A percentile compares a stretch with the other conserved stretches of the same genome.
These are phyloP conservation scores for Acorus calamus DNA, from an alignment of 106 monocot genomes.

Conservation along the genomic window DNA sequence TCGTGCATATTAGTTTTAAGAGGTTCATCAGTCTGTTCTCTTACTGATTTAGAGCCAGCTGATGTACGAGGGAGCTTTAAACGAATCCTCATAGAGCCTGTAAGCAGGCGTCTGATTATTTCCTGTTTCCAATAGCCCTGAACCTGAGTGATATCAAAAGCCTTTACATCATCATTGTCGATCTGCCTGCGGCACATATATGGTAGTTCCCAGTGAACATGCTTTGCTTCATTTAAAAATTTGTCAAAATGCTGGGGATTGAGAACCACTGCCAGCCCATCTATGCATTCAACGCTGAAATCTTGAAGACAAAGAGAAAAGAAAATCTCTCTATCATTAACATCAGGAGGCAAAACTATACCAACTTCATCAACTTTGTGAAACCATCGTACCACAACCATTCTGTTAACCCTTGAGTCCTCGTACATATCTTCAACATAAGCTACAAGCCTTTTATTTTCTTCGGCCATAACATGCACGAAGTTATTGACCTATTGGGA, in stretches of 20 bases:
- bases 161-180: constrained; percentile 48
- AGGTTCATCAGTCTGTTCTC: too few species aligned
- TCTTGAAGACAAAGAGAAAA: constrained; percentile 75
- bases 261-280: constrained; percentile 68
- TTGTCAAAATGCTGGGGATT: constrained; percentile 58
- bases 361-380: constrained; percentile 82
- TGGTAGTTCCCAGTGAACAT: constrained; percentile 24
- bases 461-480: constrained; percentile 64
- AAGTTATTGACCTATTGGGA: constrained; percentile 60
- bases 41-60: neutral
- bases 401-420: constrained; percentile 41
- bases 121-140: constrained; percentile 80
- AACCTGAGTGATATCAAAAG: constrained; percentile 62
- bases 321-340: constrained; percentile 76
- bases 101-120: constrained; percentile 40
- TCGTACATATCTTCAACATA: constrained; percentile 93
- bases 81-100: constrained; percentile 20
- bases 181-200: constrained; percentile 60
- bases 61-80: constrained; percentile 22
- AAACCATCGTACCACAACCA: constrained; percentile 80
- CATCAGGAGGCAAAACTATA: constrained; percentile 47
- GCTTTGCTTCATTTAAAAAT: constrained; percentile 31
- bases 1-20: too few species aligned
- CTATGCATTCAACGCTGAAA: constrained; percentile 81
- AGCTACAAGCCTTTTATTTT: constrained; percentile 64